These are phyloP conservation scores for Lichtheimia hyalospora DNA, from an alignment of 371 early-diverging fungal species.

Conservation along the genomic window DNA sequence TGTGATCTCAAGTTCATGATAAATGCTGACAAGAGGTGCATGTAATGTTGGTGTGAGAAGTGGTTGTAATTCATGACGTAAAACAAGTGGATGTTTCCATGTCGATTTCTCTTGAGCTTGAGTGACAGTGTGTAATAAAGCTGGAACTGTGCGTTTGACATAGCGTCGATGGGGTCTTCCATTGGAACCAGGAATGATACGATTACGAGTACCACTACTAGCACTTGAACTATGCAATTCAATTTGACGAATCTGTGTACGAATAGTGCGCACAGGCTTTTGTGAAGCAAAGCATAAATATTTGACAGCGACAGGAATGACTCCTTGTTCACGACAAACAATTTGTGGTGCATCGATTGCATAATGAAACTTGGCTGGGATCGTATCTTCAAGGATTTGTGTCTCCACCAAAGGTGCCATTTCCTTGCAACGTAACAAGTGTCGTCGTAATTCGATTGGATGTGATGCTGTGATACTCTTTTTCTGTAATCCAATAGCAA, in stretches of 20 bases:
- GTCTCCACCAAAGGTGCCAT: constrained; percentile 25
- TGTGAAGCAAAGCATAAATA: constrained; percentile 27
- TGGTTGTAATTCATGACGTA: constrained; percentile 21
- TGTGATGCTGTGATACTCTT: constrained; percentile 22
- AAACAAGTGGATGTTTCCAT: constrained; percentile 26
- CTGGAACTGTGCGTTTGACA: constrained; percentile 25
- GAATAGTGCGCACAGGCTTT: constrained; percentile 28
- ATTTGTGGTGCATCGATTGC: constrained; percentile 28
- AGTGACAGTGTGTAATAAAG: constrained; percentile 19
- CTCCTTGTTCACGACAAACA: constrained; percentile 23
- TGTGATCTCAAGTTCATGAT: constrained; percentile 26
- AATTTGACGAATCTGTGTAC: constrained; percentile 24
- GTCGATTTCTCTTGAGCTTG: constrained; percentile 18
- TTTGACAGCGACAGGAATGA: constrained; percentile 21
- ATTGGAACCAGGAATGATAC: constrained; percentile 8
- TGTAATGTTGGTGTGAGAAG: constrained; percentile 16
- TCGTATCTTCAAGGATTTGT: constrained; percentile 19
- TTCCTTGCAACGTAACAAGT: constrained; percentile 21
- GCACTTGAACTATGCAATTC: constrained; percentile 25
- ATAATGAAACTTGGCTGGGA: constrained; percentile 32
- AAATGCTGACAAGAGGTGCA: constrained; percentile 23
- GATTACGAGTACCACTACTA: constrained; percentile 4
- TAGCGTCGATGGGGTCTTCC: constrained; percentile 7
- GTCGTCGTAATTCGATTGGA: constrained; percentile 22
- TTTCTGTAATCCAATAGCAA: constrained; percentile 22